Evolutionary conservation across 2,329 filamentous ascomycete species (phyloP).

Genomic region (Pseudogymnoascus sp.): DNA sequence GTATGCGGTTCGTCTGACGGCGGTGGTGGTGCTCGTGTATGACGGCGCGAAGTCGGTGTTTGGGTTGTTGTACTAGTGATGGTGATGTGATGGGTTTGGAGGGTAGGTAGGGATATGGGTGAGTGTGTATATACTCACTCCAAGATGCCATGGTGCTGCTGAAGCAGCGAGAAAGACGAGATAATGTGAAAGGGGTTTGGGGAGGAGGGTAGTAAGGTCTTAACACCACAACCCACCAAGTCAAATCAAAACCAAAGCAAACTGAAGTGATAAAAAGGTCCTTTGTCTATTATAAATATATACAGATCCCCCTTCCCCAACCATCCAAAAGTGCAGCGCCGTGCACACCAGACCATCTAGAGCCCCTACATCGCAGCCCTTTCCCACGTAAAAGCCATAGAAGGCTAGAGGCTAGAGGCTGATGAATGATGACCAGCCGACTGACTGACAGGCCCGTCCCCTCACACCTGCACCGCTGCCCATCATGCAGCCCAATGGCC

Average conservation of each 20-base stretch:
- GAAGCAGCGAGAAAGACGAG: too few species aligned
- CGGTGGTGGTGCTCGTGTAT: too few species aligned
- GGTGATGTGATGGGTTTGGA: too few species aligned
- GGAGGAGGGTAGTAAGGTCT: background rate
- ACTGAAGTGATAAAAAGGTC: background rate
- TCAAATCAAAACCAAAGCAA: background rate
- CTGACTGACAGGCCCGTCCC: background rate
- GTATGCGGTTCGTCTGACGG: too few species aligned
- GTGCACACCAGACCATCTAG: background rate
- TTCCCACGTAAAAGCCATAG: background rate
- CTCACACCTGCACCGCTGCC: background rate
- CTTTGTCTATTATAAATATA: slow-evolving; percentile 1
- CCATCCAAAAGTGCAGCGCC: background rate
- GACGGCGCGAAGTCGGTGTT: too few species aligned
- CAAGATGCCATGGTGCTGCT: too few species aligned
- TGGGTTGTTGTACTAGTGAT: too few species aligned
- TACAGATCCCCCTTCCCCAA: background rate
- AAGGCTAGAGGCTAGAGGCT: background rate
- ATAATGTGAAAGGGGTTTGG: too few species aligned
- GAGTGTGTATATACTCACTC: too few species aligned
- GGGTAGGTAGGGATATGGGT: too few species aligned
- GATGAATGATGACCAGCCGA: too few species aligned
- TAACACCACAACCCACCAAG: background rate
- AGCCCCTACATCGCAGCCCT: background rate
- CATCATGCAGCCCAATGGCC: background rate